Evolutionary conservation across 2,329 filamentous ascomycete genomes (phyloP), one percentile per base, ranked within the genome.

Genomic region (Lachnellula cervina): DNA sequence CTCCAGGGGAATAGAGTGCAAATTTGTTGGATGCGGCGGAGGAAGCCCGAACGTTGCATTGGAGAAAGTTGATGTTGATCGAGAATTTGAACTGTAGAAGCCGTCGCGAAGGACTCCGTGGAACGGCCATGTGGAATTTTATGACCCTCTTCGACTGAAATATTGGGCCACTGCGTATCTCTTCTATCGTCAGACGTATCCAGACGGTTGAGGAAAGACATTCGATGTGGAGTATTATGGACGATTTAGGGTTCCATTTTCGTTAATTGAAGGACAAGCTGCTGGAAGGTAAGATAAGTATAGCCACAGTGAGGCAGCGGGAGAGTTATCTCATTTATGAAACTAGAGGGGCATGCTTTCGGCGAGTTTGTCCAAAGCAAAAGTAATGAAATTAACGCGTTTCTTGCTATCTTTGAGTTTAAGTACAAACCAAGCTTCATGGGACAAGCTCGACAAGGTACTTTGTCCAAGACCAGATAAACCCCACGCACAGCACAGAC

Each of bases 1-100:
- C 58, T 54, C 32, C 58, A 35, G 17, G 62, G 62, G 25, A 63
- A 63, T 4, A 38, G 44, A 5, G 57, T 63, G 37, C 32, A 61
- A 57, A 65, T 62, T 43, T 45, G 50, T 42, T 56, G 54, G 32
- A 60, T 40, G 13, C 54, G 54, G 23, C 42, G 45, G 43, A 46
- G 16, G 35, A 56, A 53, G 16, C 44, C 40, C 8, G 51, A 48
- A 14, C 49, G 21, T 49, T 51, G 43, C 40, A 40, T 53, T 43
- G 25, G 32, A 19, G 37, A 13, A 40, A 17, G 37, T 16, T 40
- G 37, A 28, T 52, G 37, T 48, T 51, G 55, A 23, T 49, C n/a
- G 23, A 61, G 54, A 1, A 53, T 35, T 32, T 35, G 38, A 17
- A n/a, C 50, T 19, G 51, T 46, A 5, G 49, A 40, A 19, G 35